A percentile compares a stretch with the other conserved stretches of the same genome.
Evolutionary conservation across 176 grass and related monocot species (phyloP).

Genomic region (Puccinellia tenuiflora): DNA sequence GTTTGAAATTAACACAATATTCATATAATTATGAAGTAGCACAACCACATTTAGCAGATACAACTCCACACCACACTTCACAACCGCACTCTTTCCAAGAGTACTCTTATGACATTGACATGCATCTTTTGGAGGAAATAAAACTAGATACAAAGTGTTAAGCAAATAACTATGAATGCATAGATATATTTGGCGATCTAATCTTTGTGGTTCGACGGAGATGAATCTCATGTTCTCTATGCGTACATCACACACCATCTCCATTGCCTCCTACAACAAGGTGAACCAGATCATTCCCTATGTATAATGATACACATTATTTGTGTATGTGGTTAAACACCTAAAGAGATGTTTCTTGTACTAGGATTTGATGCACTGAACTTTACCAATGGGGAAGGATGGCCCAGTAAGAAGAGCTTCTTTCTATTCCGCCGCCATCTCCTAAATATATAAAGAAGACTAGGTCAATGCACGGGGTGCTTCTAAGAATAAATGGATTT

Average conservation of each 20-base stretch:
- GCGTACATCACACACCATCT: conserved; percentile 7
- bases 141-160: background rate
- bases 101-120: background rate
- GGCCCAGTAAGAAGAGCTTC: background rate
- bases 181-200: background rate
- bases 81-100: background rate
- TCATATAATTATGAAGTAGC: background rate
- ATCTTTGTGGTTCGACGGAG: background rate
- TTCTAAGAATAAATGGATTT: too few species aligned
- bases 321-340: background rate
- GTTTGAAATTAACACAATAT: background rate
- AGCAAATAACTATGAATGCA: background rate
- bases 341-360: background rate
- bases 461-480: too few species aligned
- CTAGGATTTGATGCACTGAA: background rate
- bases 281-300: background rate
- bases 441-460: too few species aligned
- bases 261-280: background rate
- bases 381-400: background rate
- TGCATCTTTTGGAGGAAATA: background rate
- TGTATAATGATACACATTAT: background rate
- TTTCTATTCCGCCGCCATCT: too few species aligned
- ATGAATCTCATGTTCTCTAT: background rate
- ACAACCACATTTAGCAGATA: background rate
- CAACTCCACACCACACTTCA: background rate